Percentiles rank a stretch among this genome's conserved stretches.
These are phyloP conservation scores for Cubamyces lactineus DNA, from an alignment of 768 basidiomycete species.

Conservation along the genomic window DNA sequence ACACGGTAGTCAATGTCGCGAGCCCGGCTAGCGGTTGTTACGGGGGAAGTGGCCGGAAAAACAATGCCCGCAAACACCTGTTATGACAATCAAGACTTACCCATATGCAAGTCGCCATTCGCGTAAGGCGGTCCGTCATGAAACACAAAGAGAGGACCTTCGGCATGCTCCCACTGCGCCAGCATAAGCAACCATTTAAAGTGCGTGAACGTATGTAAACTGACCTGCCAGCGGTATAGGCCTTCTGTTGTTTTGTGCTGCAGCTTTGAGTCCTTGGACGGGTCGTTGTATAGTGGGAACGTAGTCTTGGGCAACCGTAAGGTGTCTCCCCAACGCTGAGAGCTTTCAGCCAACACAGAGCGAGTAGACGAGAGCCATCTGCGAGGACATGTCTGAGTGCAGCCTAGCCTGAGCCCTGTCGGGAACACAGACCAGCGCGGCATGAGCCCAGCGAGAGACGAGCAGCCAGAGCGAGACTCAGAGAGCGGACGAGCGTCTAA, in stretches of 20 bases:
- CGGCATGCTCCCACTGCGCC: slow-evolving; percentile 63
- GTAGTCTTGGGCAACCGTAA: slow-evolving; percentile 81
- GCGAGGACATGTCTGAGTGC: background rate
- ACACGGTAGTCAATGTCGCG: background rate
- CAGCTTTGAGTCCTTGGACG: slow-evolving; percentile 63
- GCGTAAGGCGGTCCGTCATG: slow-evolving; percentile 99
- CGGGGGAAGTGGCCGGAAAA: no score
- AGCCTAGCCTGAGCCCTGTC: slow-evolving; percentile 8
- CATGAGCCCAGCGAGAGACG: slow-evolving; percentile 20
- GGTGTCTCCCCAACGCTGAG: slow-evolving; percentile 44
- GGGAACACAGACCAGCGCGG: slow-evolving; percentile 21
- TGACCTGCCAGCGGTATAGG: slow-evolving; percentile 80
- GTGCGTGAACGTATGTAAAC: slow-evolving; percentile 27
- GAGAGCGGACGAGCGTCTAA: slow-evolving; percentile 1
- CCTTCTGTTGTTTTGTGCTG: slow-evolving; percentile 67
- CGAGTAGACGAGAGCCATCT: slow-evolving; percentile 19
- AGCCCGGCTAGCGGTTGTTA: no score
- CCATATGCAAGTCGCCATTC: slow-evolving; percentile 95
- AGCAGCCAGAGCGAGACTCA: background rate
- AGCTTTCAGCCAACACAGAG: background rate
- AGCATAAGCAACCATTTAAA: background rate
- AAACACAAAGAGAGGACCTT: slow-evolving; percentile 76
- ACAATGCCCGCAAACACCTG: background rate
- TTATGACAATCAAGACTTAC: slow-evolving; percentile 47
- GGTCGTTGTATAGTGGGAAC: slow-evolving; percentile 75